Percentiles rank a stretch among this genome's conserved stretches.
Conservation (phyloP, 2,329 filamentous ascomycete genomes). For the Phialemonium atrogriseum region DNA sequence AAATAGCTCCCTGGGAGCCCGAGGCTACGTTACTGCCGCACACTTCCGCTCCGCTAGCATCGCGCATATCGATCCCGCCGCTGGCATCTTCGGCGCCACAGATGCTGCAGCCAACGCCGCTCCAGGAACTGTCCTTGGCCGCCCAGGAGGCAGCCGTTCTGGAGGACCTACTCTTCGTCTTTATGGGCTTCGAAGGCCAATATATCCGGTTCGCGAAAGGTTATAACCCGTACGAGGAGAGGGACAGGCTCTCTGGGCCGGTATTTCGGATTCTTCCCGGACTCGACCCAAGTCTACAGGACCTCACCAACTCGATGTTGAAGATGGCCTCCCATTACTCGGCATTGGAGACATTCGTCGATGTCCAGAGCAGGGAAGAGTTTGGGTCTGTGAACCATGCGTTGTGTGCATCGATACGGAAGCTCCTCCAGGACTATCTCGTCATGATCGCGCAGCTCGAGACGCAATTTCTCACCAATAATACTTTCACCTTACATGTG, state of each 20-base stretch:
- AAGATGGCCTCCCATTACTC: slow-evolving; percentile 92
- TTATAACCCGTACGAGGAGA: slow-evolving; percentile 79
- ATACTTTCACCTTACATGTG: slow-evolving; percentile 84
- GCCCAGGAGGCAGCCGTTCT: slow-evolving; percentile 80
- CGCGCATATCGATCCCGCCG: slow-evolving; percentile 46
- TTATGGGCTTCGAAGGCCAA: slow-evolving; percentile 98
- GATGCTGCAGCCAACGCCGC: slow-evolving; percentile 56
- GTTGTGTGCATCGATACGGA: slow-evolving; percentile 88
- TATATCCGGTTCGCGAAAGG: slow-evolving; percentile 81
- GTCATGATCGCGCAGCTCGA: slow-evolving; percentile 90
- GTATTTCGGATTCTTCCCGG: slow-evolving; percentile 71
- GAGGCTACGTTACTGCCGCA: slow-evolving; percentile 64
- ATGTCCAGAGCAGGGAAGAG: slow-evolving; percentile 86
- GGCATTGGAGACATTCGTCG: slow-evolving; percentile 84
- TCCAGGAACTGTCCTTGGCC: slow-evolving; percentile 67
- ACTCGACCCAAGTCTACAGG: slow-evolving; percentile 82
- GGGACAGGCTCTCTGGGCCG: slow-evolving; percentile 78
- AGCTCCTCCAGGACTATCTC: slow-evolving; percentile 85
- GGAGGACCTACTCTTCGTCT: slow-evolving; percentile 86
- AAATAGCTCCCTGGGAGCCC: slow-evolving; percentile 62
- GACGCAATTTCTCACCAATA: slow-evolving; percentile 82
- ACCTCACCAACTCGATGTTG: slow-evolving; percentile 80
- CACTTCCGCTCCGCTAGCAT: slow-evolving; percentile 64
- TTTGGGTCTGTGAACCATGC: slow-evolving; percentile 95
- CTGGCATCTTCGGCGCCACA: slow-evolving; percentile 67